Evolutionary conservation across 129 eudicot genomes (phyloP).

Genomic region (Scalesia atractyloides): DNA sequence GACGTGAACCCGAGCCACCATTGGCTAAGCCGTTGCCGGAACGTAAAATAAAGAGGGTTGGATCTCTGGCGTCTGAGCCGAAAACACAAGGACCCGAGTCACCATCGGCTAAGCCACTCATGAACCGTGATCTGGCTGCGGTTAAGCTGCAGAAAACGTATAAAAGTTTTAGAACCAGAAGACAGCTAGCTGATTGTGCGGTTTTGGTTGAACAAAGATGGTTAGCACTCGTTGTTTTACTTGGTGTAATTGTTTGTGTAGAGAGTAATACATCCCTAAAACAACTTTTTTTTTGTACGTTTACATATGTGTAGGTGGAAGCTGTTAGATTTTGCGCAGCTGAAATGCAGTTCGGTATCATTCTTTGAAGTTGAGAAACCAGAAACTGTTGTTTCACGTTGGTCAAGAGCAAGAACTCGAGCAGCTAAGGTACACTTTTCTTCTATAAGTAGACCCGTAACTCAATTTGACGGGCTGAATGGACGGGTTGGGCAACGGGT

Average conservation of each 20-base stretch:
- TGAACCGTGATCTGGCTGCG: slow-evolving; percentile 61
- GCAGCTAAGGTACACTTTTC: slow-evolving; percentile 70
- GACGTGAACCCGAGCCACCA: slow-evolving; percentile 5
- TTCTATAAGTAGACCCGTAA: background rate
- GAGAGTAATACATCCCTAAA: background rate
- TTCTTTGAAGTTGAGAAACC: slow-evolving; percentile 76
- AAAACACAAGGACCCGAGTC: slow-evolving; percentile 28
- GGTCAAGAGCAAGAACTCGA: slow-evolving; percentile 83
- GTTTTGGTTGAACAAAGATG: slow-evolving; percentile 85
- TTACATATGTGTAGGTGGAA: slow-evolving; percentile 61
- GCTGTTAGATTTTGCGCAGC: slow-evolving; percentile 72
- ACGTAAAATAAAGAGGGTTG: slow-evolving; percentile 9
- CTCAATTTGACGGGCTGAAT: background rate
- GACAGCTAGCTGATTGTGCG: slow-evolving; percentile 90
- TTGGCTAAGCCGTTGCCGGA: background rate
- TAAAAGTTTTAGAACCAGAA: slow-evolving; percentile 85
- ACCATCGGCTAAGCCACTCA: slow-evolving; percentile 27
- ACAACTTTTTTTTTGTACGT: background rate
- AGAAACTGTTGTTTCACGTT: slow-evolving; percentile 75
- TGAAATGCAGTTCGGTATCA: slow-evolving; percentile 67
- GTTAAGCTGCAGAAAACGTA: slow-evolving; percentile 79
- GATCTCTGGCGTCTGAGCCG: slow-evolving; percentile 2
- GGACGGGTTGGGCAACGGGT: background rate
- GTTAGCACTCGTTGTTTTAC: slow-evolving; percentile 36
- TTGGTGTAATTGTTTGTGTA: background rate